Evolutionary conservation across 225 moss, liverwort and hornwort species (phyloP), one percentile per base, ranked within the genome.

Genomic region (Takakia lepidozioides): DNA sequence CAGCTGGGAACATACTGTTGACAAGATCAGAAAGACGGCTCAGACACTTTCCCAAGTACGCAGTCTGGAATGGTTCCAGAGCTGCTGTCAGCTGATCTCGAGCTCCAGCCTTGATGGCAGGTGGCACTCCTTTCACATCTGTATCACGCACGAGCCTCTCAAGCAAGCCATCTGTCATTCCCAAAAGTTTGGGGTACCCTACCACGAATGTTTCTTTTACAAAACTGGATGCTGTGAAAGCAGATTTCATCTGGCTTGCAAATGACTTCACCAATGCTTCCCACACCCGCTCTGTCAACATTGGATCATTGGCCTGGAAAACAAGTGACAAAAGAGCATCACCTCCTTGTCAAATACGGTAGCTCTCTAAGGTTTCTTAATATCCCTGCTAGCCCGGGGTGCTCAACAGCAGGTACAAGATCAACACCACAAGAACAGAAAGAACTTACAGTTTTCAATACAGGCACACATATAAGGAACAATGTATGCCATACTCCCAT

Each of bases 171-270:
- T 87, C 89, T 25, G 85, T 81, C 63, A 89, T 71, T 37, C 80
- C 82, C n/a, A 95, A 56, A 49, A 95, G 90, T 62, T 90, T 95
- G 26, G 95, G 90, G 45, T 90, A 95, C 47, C 87, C 95, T n/a
- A 82, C 59, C 8, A 95, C 90, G 52, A 95, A 95, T 3, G 82
- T 85, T 55, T 95, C 95, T 67, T 87, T 95, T 2, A 95, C 84
- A 64, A 90, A 95, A 64, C 71, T 95, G 36, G 95, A 95, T 52
- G 90, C 90, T 13, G 90, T 90, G 70, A 90, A 90, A 29, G 95
- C 90, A 44, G 90, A 90, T 62, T 76, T 95, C 90, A 95, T 90
- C 61, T 95, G 95, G 58, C 48, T 90, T 20, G 86, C 86, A 52
- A 78, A 95, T 1, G 95, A 82, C 59, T 84, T 95, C 9, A 82